Base-by-base conservation (phyloP, 2,329 filamentous ascomycete genomes). In the Talaromyces sp. region DNA sequence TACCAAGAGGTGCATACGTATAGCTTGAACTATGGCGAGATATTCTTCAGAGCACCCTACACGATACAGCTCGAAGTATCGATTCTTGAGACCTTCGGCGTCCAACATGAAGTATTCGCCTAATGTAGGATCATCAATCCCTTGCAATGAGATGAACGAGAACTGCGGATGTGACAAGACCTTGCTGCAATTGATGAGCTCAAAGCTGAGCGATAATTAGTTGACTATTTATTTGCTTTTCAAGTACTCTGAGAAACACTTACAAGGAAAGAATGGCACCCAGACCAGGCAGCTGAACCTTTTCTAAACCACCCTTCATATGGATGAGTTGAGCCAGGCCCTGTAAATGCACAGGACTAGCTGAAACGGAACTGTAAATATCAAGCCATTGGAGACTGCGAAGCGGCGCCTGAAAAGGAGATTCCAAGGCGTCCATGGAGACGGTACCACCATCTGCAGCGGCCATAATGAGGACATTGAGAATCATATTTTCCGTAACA, bases 191-290 rank as follows among this genome's bases (percentile, higher is more conserved):
- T 57, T 57, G 3, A 60, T 60, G 10, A 60, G 57, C 37, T 60
- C 37, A 45, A 60, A 47, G 25, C 41, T 60, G 22, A 33, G 8
- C 5, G 9, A 45, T 27, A 25, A 13, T 60, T 43, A 43, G 37
- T 25, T 11, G 7, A 33, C 3, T 15, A 41, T 10, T 2, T 9
- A 39, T 22, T 10, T 4, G n/a, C n/a, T 43, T 60, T 33, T 19
- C 39, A 60, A 15, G 5, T 27, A 56, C 15, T 45, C 25, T 35
- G 9, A 31, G 5, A 3, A 15, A 61, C 17, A 50, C 45, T 62
- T 69, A 73, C 71, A 66, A 73, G 31, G 72, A 74, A 47, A 75
- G 67, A 1, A 71, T 68, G 62, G 71, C 71, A 7, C 72, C 73
- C 33, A 75, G 57, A 5, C 73, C 73, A 19, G 72, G 72, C 39